A percentile compares a stretch with the other conserved stretches of the same genome.
These are phyloP conservation scores for Ophiostoma ulmi DNA, from an alignment of 2,329 filamentous ascomycete genomes.

Conservation along the genomic window DNA sequence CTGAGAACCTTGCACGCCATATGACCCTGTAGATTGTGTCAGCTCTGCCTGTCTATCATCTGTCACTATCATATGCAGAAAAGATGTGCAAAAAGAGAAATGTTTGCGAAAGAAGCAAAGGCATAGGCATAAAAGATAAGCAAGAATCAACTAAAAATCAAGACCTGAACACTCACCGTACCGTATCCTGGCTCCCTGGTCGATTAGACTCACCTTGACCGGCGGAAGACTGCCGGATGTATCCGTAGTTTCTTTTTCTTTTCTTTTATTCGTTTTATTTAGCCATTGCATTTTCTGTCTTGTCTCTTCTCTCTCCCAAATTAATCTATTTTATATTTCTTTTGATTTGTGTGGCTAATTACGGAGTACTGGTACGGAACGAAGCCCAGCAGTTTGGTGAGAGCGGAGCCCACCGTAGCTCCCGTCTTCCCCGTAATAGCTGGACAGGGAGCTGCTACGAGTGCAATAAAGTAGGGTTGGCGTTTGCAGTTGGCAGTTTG, in stretches of 20 bases:
- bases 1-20: no score
- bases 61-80: neutral
- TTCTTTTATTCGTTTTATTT: neutral
- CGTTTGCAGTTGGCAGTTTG: neutral
- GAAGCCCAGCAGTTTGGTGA: neutral
- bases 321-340: no score
- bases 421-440: constrained; percentile 11
- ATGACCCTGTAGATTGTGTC: no score
- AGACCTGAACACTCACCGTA: neutral
- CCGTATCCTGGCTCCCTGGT: neutral
- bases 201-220: constrained; percentile 3
- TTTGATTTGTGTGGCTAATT: neutral
- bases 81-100: neutral
- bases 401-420: constrained; percentile 13
- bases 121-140: neutral
- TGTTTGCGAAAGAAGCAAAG: neutral
- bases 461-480: no score
- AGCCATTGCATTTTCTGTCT: neutral
- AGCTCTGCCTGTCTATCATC: neutral
- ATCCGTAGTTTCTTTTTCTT: neutral
- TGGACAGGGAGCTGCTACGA: no score
- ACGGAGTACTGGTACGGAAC: neutral
- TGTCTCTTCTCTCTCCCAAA: neutral
- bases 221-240: constrained; percentile 11
- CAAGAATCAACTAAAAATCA: neutral